phyloP scores from a whole-genome alignment of 2,329 filamentous ascomycete species.

The Didymella sp. region DNA sequence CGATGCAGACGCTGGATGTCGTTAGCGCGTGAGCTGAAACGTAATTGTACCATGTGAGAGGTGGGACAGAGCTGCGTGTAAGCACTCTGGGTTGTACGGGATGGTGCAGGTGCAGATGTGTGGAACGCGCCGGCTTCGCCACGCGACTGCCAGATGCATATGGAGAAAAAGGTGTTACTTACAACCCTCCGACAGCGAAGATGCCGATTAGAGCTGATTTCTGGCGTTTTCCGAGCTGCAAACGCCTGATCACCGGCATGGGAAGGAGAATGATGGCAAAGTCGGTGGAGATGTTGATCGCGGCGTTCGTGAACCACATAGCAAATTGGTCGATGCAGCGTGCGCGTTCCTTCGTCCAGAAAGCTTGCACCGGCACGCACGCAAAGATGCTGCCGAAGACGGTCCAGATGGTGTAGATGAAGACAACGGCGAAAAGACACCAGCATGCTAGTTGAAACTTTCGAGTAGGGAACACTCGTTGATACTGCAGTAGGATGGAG shows the following conservation, averaged over 20 bases:
- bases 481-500: slow-evolving; percentile 46
- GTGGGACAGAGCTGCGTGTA: background rate
- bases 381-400: slow-evolving; percentile 44
- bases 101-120: slow-evolving; percentile 13
- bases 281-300: slow-evolving; percentile 45
- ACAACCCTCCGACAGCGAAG: slow-evolving; percentile 52
- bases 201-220: slow-evolving; percentile 48
- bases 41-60: background rate
- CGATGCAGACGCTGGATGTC: slow-evolving; percentile 40
- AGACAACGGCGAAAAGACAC: slow-evolving; percentile 34
- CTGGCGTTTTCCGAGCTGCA: slow-evolving; percentile 46
- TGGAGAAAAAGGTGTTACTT: slow-evolving; percentile 25
- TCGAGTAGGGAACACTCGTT: slow-evolving; percentile 40
- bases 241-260: slow-evolving; percentile 43
- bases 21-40: slow-evolving; percentile 15
- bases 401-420: slow-evolving; percentile 40
- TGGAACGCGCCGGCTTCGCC: slow-evolving; percentile 6
- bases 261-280: slow-evolving; percentile 46
- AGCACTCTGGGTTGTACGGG: slow-evolving; percentile 2
- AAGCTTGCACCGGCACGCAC: slow-evolving; percentile 42
- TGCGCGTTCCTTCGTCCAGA: slow-evolving; percentile 43
- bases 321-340: slow-evolving; percentile 42
- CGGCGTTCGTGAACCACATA: slow-evolving; percentile 43
- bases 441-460: slow-evolving; percentile 37
- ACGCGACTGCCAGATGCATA: background rate